These are phyloP conservation scores for Gnomoniopsis sp. DNA, from an alignment of 2,329 filamentous ascomycete species.

Conservation along the genomic window DNA sequence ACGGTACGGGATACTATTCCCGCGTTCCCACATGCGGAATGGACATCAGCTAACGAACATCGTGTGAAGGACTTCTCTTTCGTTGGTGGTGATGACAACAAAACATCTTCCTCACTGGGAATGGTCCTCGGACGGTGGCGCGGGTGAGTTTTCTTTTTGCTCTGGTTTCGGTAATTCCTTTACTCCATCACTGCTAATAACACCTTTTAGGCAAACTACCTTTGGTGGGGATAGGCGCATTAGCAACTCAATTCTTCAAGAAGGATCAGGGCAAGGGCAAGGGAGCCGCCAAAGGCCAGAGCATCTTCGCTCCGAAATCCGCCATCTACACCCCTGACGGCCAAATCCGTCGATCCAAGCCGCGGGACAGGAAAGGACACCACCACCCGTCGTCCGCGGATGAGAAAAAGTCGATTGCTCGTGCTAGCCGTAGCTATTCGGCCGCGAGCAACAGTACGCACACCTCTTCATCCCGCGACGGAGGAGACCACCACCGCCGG, in stretches of 20 bases:
- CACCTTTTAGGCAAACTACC: conserved; percentile 1
- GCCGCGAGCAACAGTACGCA: neutral
- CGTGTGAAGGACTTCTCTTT: conserved; percentile 1
- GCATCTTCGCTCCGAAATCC: neutral
- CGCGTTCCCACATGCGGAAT: neutral
- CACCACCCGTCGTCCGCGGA: neutral
- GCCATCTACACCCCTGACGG: neutral
- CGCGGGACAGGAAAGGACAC: neutral
- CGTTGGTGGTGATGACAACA: conserved; percentile 4
- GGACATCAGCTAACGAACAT: neutral
- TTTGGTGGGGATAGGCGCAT: neutral
- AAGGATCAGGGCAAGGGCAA: neutral
- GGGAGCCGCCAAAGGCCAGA: neutral
- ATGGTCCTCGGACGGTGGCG: conserved; percentile 7
- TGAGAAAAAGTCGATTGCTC: neutral
- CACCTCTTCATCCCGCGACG: neutral
- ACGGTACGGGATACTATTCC: neutral
- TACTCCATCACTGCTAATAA: neutral
- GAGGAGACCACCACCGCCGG: neutral
- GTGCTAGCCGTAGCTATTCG: neutral
- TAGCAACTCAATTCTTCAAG: neutral
- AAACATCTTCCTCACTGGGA: conserved; percentile 8
- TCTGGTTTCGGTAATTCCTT: neutral
- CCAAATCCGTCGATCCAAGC: neutral
- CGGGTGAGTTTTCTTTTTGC: neutral